phyloP scores from a whole-genome alignment of 345 rosid genomes.

The Toxicodendron radicans region DNA sequence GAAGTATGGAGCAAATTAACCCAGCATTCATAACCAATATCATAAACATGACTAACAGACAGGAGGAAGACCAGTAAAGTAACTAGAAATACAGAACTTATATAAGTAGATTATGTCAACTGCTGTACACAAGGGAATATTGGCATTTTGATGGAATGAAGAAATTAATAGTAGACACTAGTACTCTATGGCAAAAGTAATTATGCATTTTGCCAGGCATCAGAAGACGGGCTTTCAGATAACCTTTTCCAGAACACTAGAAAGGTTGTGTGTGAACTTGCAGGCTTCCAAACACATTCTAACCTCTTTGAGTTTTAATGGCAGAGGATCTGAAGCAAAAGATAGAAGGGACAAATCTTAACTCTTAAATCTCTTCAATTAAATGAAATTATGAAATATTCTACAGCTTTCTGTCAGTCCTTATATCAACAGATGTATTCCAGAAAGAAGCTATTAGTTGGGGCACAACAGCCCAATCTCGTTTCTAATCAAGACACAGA shows the following conservation, averaged over 20 bases:
- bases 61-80: slow-evolving; percentile 2
- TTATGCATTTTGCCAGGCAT: not conserved
- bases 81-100: not conserved
- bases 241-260: not conserved
- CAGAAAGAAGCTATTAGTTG: not conserved
- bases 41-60: slow-evolving; percentile 12
- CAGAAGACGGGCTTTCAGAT: not conserved
- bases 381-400: not conserved
- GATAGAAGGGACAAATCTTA: not conserved
- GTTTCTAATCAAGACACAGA: not conserved
- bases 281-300: not conserved
- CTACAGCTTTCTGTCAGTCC: no score
- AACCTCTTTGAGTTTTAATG: not conserved
- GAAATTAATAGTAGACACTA: not conserved
- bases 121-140: not conserved
- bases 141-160: slow-evolving; percentile 1
- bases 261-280: not conserved
- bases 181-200: not conserved
- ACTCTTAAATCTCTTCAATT: not conserved
- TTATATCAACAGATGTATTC: no score
- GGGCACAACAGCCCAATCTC: not conserved
- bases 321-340: not conserved
- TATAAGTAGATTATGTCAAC: not conserved
- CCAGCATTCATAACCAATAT: slow-evolving; percentile 11
- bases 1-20: slow-evolving; percentile 23